phyloP scores from a whole-genome alignment of 1,284 basidiomycete genomes.

The Athelia sp. region DNA sequence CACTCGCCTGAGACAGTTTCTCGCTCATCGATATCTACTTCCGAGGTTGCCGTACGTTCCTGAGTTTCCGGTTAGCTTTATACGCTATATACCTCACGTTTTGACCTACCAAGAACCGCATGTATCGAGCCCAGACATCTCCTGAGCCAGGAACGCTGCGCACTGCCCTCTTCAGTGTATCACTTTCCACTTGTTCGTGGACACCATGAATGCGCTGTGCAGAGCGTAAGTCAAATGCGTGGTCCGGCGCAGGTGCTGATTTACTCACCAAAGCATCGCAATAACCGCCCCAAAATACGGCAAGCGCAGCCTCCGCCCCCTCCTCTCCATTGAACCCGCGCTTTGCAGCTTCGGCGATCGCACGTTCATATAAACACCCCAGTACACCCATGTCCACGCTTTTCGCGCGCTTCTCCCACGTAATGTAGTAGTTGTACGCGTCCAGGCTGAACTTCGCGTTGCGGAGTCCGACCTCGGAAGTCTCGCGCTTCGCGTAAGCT shows the following conservation, averaged over 20 bases:
- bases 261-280: conserved; percentile 46
- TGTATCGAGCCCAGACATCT: conserved; percentile 69
- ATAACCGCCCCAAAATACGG: conserved; percentile 63
- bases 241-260: not conserved
- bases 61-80: conserved; percentile 13
- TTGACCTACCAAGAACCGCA: conserved; percentile 56
- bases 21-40: conserved; percentile 22
- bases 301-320: conserved; percentile 52
- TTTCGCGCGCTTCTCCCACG: conserved; percentile 60
- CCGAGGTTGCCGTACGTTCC: conserved; percentile 33
- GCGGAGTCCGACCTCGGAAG: conserved; percentile 56
- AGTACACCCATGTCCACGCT: conserved; percentile 61
- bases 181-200: conserved; percentile 34
- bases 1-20: conserved; percentile 31
- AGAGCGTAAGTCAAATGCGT: conserved; percentile 17
- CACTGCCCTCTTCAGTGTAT: conserved; percentile 47
- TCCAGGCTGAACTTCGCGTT: conserved; percentile 47
- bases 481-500: conserved; percentile 58
- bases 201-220: conserved; percentile 43
- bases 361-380: conserved; percentile 68
- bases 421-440: conserved; percentile 59
- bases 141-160: conserved; percentile 67
- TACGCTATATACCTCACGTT: not conserved
- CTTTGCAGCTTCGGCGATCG: conserved; percentile 66
- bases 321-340: conserved; percentile 44